phyloP scores from a whole-genome alignment of 805 yeast genomes.

The Dipodascus geniculatus region DNA sequence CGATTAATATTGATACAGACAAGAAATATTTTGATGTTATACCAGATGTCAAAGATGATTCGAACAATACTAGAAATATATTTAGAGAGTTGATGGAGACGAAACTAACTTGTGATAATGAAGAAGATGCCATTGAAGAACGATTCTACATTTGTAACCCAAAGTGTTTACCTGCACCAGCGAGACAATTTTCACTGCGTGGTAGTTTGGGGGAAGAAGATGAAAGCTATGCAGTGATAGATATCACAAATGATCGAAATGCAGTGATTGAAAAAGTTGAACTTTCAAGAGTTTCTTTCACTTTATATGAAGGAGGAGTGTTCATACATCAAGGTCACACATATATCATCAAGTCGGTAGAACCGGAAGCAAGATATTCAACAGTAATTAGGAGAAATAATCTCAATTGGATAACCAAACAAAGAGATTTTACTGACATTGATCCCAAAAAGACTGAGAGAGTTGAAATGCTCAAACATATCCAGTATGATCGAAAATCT shows the following conservation, averaged over 20 bases:
- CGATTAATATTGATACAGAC: constrained; percentile 47
- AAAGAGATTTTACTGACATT: constrained; percentile 85
- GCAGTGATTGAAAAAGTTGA: constrained; percentile 78
- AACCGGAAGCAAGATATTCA: constrained; percentile 68
- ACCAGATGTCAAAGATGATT: constrained; percentile 18
- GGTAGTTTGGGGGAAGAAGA: constrained; percentile 56
- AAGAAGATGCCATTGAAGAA: constrained; percentile 22
- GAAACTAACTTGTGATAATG: constrained; percentile 28
- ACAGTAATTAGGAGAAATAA: constrained; percentile 67
- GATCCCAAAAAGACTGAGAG: constrained; percentile 47
- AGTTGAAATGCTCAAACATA: constrained; percentile 11
- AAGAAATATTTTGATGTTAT: constrained; percentile 36
- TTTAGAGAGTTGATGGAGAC: constrained; percentile 14
- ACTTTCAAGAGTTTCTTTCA: constrained; percentile 77
- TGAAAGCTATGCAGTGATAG: constrained; percentile 78
- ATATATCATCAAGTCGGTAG: constrained; percentile 74
- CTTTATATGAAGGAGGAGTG: constrained; percentile 86
- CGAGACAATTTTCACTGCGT: constrained; percentile 62
- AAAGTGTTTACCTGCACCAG: constrained; percentile 70
- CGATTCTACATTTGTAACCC: constrained; percentile 39
- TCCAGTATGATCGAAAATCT: not conserved
- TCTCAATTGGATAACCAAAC: constrained; percentile 90
- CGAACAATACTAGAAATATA: constrained; percentile 12
- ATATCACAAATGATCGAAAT: constrained; percentile 66
- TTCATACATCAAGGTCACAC: constrained; percentile 91